phyloP scores from a whole-genome alignment of 805 yeast genomes.

The Saccharomycopsis sp. region DNA sequence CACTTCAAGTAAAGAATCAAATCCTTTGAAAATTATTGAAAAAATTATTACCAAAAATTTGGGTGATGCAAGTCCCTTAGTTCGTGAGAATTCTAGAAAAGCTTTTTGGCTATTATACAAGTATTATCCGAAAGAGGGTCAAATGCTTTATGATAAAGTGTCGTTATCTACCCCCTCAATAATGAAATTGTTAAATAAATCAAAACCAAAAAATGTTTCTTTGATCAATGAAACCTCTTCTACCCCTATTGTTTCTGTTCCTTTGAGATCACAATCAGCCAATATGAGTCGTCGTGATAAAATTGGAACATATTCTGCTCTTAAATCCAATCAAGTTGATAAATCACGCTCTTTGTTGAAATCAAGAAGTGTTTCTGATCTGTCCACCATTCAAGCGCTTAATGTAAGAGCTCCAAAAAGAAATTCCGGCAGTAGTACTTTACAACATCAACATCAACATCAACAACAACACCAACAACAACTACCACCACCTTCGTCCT shows the following conservation, averaged over 20 bases:
- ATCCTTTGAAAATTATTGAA: slow-evolving; percentile 32
- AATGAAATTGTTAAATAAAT: slow-evolving; percentile 53
- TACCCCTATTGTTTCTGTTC: neutral
- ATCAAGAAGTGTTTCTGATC: slow-evolving; percentile 2
- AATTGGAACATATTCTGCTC: neutral
- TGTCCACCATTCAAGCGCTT: too few species aligned
- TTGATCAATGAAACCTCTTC: neutral
- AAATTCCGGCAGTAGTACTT: too few species aligned
- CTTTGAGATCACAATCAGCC: slow-evolving; percentile 1
- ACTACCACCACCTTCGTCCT: neutral
- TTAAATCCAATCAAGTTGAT: neutral
- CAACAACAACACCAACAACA: too few species aligned
- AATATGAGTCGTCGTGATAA: neutral
- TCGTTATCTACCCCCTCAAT: slow-evolving; percentile 22
- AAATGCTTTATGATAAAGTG: slow-evolving; percentile 25
- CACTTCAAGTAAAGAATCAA: neutral
- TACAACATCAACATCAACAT: too few species aligned
- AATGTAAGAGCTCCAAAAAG: too few species aligned
- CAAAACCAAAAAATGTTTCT: slow-evolving; percentile 34
- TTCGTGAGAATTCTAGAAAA: slow-evolving; percentile 62
- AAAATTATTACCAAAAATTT: slow-evolving; percentile 50
- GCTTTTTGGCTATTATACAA: slow-evolving; percentile 63
- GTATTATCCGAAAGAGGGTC: slow-evolving; percentile 44
- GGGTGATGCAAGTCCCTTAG: slow-evolving; percentile 70
- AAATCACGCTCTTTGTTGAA: slow-evolving; percentile 1